phyloP scores from a whole-genome alignment of 129 eudicot species.

The Arctium lappa region DNA sequence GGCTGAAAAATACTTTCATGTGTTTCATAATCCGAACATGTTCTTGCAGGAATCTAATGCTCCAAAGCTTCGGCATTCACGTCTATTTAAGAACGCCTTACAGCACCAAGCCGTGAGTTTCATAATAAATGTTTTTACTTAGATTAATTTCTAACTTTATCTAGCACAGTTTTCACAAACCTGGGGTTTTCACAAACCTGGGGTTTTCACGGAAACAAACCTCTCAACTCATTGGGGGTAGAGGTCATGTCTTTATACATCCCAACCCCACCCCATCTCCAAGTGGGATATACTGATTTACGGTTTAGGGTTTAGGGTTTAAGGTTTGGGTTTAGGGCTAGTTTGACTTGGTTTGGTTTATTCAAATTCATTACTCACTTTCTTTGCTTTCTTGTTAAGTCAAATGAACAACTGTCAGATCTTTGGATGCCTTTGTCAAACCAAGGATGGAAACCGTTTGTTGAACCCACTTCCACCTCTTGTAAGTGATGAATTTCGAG shows the following conservation, averaged over 20 bases:
- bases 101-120: conserved; percentile 57
- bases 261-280: too few species aligned
- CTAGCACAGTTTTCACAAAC: neutral
- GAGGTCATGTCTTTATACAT: too few species aligned
- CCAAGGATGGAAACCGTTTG: conserved; percentile 85
- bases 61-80: conserved; percentile 65
- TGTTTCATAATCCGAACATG: conserved; percentile 15
- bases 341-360: neutral
- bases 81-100: conserved; percentile 61
- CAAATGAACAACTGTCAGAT: conserved; percentile 54
- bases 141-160: neutral
- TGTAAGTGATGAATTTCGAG: conserved; percentile 39
- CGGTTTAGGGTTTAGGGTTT: neutral
- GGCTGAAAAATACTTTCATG: neutral
- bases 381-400: conserved; percentile 29
- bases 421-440: conserved; percentile 79
- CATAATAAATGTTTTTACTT: neutral
- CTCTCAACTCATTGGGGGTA: neutral
- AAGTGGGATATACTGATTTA: neutral
- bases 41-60: conserved; percentile 61
- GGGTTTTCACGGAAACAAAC: neutral
- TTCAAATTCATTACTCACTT: neutral
- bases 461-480: conserved; percentile 31
- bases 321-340: too few species aligned
- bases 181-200: neutral